phyloP scores from a whole-genome alignment of 768 basidiomycete genomes.

The Termitomyces sp. region DNA sequence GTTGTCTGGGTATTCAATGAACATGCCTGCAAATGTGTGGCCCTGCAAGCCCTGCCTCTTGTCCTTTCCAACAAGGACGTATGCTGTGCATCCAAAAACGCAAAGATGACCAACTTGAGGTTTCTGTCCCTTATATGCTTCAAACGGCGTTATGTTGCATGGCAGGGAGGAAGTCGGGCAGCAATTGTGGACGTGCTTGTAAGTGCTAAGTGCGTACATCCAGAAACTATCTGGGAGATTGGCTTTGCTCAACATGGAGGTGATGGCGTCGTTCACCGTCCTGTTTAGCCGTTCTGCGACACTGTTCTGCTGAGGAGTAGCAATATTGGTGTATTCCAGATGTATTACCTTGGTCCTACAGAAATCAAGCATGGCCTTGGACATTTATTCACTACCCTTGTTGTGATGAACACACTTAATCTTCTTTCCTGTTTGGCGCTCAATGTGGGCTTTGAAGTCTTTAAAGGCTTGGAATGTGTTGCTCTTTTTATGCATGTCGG shows the following conservation, averaged over 20 bases:
- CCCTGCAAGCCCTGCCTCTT: conserved; percentile 20
- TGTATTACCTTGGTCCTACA: conserved; percentile 4
- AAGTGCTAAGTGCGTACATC: background rate
- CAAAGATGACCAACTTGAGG: conserved; percentile 16
- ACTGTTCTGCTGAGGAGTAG: background rate
- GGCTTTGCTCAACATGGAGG: background rate
- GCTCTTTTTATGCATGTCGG: conserved; percentile 11
- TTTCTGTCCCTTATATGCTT: background rate
- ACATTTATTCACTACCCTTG: conserved; percentile 32
- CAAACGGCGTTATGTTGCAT: too few relatives aligned
- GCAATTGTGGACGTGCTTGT: too few relatives aligned
- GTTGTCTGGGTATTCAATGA: conserved; percentile 26
- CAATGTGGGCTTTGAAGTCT: background rate
- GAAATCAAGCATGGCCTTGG: conserved; percentile 16
- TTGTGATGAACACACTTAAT: conserved; percentile 21
- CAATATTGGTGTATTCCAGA: background rate
- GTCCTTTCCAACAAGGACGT: conserved; percentile 29
- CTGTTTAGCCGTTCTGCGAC: background rate
- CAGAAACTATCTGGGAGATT: background rate
- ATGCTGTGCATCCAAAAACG: conserved; percentile 31
- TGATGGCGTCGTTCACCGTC: background rate
- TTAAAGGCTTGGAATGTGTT: conserved; percentile 4
- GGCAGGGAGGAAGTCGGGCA: too few relatives aligned
- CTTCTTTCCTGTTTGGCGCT: background rate
- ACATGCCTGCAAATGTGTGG: conserved; percentile 22